These are phyloP conservation scores for Suillus cothurnatus DNA, from an alignment of 768 basidiomycete species.

Conservation along the genomic window DNA sequence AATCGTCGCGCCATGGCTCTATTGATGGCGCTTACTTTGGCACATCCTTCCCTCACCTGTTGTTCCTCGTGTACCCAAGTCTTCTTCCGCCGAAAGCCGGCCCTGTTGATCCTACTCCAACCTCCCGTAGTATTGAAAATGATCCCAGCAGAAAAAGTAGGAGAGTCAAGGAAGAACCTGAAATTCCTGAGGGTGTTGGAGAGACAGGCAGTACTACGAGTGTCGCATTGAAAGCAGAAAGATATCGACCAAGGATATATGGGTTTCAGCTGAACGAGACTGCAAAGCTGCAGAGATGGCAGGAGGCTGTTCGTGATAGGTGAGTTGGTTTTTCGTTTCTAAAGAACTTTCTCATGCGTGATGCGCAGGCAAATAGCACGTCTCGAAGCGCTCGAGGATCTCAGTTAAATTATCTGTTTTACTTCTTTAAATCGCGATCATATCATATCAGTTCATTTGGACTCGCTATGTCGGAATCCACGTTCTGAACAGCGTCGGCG, in stretches of 20 bases:
- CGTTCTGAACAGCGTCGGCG: constrained; percentile 59
- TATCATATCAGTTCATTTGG: constrained; percentile 59
- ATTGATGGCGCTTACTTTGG: constrained; percentile 99
- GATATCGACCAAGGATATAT: constrained; percentile 92
- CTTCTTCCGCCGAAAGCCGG: constrained; percentile 84
- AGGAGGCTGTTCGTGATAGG: constrained; percentile 90
- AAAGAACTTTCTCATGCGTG: constrained; percentile 11
- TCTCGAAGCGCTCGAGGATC: constrained; percentile 49
- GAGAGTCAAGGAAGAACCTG: constrained; percentile 57
- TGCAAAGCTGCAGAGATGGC: constrained; percentile 94
- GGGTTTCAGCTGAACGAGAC: constrained; percentile 96
- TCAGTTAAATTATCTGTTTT: constrained; percentile 7
- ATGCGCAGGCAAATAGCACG: constrained; percentile 46
- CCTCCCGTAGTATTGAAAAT: constrained; percentile 30
- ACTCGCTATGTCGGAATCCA: constrained; percentile 78
- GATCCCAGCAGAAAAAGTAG: constrained; percentile 39
- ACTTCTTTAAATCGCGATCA: background rate
- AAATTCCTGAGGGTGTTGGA: constrained; percentile 55
- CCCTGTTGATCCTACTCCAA: constrained; percentile 41
- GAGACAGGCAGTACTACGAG: constrained; percentile 76
- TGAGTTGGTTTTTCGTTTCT: constrained; percentile 26
- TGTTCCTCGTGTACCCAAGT: constrained; percentile 96
- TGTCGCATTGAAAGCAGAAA: constrained; percentile 86
- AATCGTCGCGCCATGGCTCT: constrained; percentile 93
- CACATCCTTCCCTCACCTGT: constrained; percentile 94